A percentile compares a stretch with the other conserved stretches of the same genome.
phyloP scores from a whole-genome alignment of 352 stramenopile species.

The Phytophthora litchii region DNA sequence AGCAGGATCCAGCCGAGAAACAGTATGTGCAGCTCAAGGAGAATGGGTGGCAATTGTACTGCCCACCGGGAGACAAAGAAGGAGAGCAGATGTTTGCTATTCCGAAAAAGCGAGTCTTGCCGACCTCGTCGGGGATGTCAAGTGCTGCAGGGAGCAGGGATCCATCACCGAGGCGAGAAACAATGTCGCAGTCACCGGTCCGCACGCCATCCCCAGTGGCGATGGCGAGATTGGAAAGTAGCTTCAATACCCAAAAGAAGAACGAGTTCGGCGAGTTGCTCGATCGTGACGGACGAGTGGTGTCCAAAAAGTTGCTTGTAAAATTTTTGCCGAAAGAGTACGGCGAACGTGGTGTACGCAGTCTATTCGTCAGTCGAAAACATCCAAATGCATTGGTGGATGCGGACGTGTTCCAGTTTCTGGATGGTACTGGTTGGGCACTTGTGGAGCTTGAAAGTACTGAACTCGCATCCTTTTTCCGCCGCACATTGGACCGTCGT shows the following conservation, averaged over 20 bases:
- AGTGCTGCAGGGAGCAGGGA: conserved; percentile 38
- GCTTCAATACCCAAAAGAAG: conserved; percentile 25
- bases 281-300: conserved; percentile 50
- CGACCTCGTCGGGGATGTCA: conserved; percentile 18
- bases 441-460: conserved; percentile 68
- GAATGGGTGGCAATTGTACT: conserved; percentile 77
- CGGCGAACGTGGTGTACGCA: conserved; percentile 43
- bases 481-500: conserved; percentile 63
- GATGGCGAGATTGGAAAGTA: conserved; percentile 19
- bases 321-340: conserved; percentile 69
- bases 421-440: conserved; percentile 74
- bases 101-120: conserved; percentile 58
- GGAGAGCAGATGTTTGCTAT: conserved; percentile 79
- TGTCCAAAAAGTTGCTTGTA: conserved; percentile 72
- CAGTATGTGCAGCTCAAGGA: conserved; percentile 45
- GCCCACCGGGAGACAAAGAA: conserved; percentile 61
- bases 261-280: conserved; percentile 46
- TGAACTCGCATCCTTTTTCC: conserved; percentile 51
- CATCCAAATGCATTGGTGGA: conserved; percentile 46
- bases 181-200: conserved; percentile 23
- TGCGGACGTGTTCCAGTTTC: conserved; percentile 77
- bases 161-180: conserved; percentile 42
- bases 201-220: conserved; percentile 20
- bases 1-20: conserved; percentile 33
- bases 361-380: conserved; percentile 51